Base-by-base conservation (phyloP, 305 asterid genomes). In the Fraxinus angustifolia region DNA sequence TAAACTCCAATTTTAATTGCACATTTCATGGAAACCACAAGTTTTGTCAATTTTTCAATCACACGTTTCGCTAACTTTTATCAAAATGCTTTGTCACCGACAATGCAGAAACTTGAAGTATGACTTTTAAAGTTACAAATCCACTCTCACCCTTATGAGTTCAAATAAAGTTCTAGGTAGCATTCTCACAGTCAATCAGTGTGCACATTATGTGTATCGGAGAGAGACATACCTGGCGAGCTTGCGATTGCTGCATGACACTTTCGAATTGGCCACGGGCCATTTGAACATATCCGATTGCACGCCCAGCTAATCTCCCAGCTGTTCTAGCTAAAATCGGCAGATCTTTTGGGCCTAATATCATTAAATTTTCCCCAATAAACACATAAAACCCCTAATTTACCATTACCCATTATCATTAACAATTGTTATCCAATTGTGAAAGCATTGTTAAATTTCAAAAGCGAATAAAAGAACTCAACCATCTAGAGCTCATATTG, bases 201-300 rank as follows among this genome's bases (percentile, higher is more conserved):
- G 75, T 50, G 36, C 42, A 14, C 17, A n/a, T 58, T 45, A 6
- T 38, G 14, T 68, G 40, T 23, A 14, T 10, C 31, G 16, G 17
- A 78, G 71, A 48, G 11, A 68, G 53, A 23, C 26, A 70, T 73
- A 95, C 97, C 94, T 92, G 96, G 74, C 85, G 91, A 86, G 94
- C 97, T 90, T 93, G 97, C 48, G 97, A 82, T 84, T 93, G 94
- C 82, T 95, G 97, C 98, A 92, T 90, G 84, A 95, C 88, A 78
- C 85, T 87, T 42, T 92, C 97, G 38, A 95, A 93, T 77, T 93
- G 98, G 68, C 97, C 97, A 14, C 97, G 98, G 23, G 95, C 97
- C 83, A 86, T 7, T 82, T 90, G 99, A 85, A 92, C 97, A 84
- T 92, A 89, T 50, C 95, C 97, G 67, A 92, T 89, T 3, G 96